Evolutionary conservation across 768 basidiomycete genomes (phyloP).

Genomic region (Tricholoma sp.): DNA sequence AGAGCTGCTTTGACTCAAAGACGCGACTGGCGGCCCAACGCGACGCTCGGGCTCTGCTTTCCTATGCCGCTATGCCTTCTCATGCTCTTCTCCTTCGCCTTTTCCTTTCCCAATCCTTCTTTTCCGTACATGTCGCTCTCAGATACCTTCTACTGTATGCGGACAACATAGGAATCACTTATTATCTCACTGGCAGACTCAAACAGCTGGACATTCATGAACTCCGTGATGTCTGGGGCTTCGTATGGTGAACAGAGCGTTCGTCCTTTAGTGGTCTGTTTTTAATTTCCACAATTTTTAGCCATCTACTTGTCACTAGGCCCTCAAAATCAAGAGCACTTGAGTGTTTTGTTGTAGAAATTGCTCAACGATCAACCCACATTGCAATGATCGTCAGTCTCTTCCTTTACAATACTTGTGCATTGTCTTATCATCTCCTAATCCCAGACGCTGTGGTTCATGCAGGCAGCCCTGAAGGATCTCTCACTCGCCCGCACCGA

Average conservation of each 20-base stretch:
- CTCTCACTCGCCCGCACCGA: conserved; percentile 52
- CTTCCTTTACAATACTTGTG: conserved; percentile 2
- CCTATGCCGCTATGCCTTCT: conserved; percentile 51
- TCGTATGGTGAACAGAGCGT: conserved; percentile 60
- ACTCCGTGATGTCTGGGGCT: conserved; percentile 83
- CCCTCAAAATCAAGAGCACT: conserved; percentile 90
- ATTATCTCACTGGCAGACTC: conserved; percentile 79
- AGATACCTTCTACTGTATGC: conserved; percentile 78
- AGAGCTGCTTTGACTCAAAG: background rate
- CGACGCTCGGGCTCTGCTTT: background rate
- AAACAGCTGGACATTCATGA: conserved; percentile 62
- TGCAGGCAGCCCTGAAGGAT: conserved; percentile 93
- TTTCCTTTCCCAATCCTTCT: conserved; percentile 89
- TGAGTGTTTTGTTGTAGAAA: conserved; percentile 89
- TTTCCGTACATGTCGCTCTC: conserved; percentile 90
- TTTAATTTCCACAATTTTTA: conserved; percentile 26
- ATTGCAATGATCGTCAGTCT: conserved; percentile 88
- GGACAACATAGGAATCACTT: conserved; percentile 88
- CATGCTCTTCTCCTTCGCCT: conserved; percentile 88
- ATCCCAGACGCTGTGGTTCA: conserved; percentile 90
- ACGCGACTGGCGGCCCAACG: background rate
- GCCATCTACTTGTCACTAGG: conserved; percentile 90
- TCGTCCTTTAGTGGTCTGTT: conserved; percentile 13
- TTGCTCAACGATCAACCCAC: conserved; percentile 88
- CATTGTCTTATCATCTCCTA: conserved; percentile 9